Evolutionary conservation across 169 alveolate genomes (phyloP).

Genomic region (Amoebophrya sp.): DNA sequence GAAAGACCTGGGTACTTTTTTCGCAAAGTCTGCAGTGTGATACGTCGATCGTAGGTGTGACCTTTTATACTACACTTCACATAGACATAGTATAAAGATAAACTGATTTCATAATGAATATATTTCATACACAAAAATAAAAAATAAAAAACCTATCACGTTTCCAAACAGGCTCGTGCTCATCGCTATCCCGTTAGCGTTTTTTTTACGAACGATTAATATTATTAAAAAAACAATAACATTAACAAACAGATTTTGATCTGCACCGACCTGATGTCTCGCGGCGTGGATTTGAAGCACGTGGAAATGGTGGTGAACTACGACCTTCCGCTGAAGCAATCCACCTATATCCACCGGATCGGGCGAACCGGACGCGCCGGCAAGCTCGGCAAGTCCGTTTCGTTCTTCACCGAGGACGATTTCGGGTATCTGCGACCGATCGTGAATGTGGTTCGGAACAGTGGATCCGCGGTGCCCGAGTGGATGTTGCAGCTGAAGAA

Average conservation of each 20-base stretch:
- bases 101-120: too few relatives aligned
- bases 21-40: too few relatives aligned
- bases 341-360: conserved; percentile 88
- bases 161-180: too few relatives aligned
- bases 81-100: too few relatives aligned
- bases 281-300: conserved; percentile 93
- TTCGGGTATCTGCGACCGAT: neutral
- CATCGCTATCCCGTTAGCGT: too few relatives aligned
- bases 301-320: conserved; percentile 87
- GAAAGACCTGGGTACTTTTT: conserved; percentile 25
- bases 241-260: conserved; percentile 46
- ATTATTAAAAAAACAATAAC: too few relatives aligned
- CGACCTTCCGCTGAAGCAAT: conserved; percentile 85
- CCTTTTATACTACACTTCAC: too few relatives aligned
- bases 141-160: too few relatives aligned
- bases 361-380: conserved; percentile 99
- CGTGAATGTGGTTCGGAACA: neutral
- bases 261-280: conserved; percentile 88
- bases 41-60: too few relatives aligned
- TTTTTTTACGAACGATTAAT: too few relatives aligned
- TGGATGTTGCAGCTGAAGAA: neutral
- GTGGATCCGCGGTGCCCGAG: neutral
- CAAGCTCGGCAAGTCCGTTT: conserved; percentile 45
- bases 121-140: too few relatives aligned
- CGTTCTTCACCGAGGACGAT: neutral